Conservation (phyloP, 352 stramenopile species). For the Detonula confervacea region DNA sequence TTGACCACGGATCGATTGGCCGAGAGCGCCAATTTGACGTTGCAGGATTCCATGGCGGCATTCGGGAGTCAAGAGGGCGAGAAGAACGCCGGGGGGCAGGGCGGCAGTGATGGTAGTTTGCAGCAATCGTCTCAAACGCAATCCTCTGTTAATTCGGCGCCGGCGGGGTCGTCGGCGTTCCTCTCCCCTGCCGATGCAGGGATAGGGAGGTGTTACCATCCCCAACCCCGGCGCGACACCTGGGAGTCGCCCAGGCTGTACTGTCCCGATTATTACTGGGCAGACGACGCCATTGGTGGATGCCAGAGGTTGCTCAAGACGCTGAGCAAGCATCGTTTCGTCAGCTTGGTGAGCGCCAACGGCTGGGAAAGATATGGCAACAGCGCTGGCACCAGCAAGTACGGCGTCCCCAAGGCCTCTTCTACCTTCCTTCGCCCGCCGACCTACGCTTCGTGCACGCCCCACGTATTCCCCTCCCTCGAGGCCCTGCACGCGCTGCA, state of each 20-base stretch:
- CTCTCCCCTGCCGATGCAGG: slow-evolving; percentile 30
- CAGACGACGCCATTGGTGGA: slow-evolving; percentile 66
- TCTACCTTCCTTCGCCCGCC: slow-evolving; percentile 37
- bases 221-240: slow-evolving; percentile 58
- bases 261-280: slow-evolving; percentile 84
- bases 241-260: slow-evolving; percentile 80
- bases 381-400: no score
- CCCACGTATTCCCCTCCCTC: slow-evolving; percentile 51
- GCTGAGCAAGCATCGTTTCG: slow-evolving; percentile 71
- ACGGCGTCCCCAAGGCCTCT: no score
- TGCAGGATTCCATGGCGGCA: slow-evolving; percentile 39
- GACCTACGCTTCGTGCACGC: slow-evolving; percentile 36
- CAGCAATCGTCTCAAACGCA: background rate
- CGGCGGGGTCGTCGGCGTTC: slow-evolving; percentile 1
- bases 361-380: slow-evolving; percentile 45
- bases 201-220: slow-evolving; percentile 41
- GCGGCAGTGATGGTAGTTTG: background rate
- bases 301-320: slow-evolving; percentile 68
- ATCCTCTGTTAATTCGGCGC: no score
- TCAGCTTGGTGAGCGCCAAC: slow-evolving; percentile 31
- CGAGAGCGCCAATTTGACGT: slow-evolving; percentile 72
- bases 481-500: slow-evolving; percentile 47
- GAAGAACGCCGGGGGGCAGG: background rate
- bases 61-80: no score
- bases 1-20: slow-evolving; percentile 75